Evolutionary conservation across 1,284 basidiomycete genomes (phyloP).

Genomic region (Athelia sp.): DNA sequence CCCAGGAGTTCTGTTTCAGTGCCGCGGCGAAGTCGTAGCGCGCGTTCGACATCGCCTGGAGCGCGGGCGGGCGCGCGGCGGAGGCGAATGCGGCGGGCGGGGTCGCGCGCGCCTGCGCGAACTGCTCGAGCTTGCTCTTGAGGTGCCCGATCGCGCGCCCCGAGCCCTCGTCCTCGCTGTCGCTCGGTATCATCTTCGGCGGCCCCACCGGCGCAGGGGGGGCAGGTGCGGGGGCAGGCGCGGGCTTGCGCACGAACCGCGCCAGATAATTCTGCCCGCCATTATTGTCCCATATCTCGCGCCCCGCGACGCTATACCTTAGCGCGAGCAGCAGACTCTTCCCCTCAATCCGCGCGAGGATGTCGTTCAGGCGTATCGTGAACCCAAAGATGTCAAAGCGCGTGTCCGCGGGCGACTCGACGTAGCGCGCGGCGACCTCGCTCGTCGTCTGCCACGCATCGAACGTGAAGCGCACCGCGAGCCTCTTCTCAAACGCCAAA

Average conservation of each 20-base stretch:
- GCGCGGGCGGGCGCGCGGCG: slow-evolving; percentile 6
- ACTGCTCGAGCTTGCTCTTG: slow-evolving; percentile 50
- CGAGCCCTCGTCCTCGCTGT: slow-evolving; percentile 19
- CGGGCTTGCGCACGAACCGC: slow-evolving; percentile 36
- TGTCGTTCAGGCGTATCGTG: slow-evolving; percentile 59
- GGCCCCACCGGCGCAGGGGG: slow-evolving; percentile 7
- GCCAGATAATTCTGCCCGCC: slow-evolving; percentile 75
- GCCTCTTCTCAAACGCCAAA: slow-evolving; percentile 83
- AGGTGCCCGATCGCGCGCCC: slow-evolving; percentile 40
- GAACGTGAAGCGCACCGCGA: slow-evolving; percentile 88
- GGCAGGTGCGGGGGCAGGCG: too few species aligned
- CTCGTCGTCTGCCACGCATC: slow-evolving; percentile 96
- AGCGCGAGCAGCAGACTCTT: slow-evolving; percentile 85
- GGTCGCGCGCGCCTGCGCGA: slow-evolving; percentile 36
- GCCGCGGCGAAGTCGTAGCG: slow-evolving; percentile 56
- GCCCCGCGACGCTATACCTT: slow-evolving; percentile 68
- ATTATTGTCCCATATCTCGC: slow-evolving; percentile 93
- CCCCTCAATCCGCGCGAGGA: slow-evolving; percentile 70
- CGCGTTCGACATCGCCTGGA: slow-evolving; percentile 29
- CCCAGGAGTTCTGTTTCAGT: slow-evolving; percentile 38
- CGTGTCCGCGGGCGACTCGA: slow-evolving; percentile 56
- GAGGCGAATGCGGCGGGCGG: slow-evolving; percentile 15
- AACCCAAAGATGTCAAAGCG: slow-evolving; percentile 68
- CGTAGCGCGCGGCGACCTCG: slow-evolving; percentile 82
- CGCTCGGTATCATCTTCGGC: slow-evolving; percentile 18